These are phyloP conservation scores for Byssoonygena ceratinophila DNA, from an alignment of 2,329 filamentous ascomycete species.

Conservation along the genomic window DNA sequence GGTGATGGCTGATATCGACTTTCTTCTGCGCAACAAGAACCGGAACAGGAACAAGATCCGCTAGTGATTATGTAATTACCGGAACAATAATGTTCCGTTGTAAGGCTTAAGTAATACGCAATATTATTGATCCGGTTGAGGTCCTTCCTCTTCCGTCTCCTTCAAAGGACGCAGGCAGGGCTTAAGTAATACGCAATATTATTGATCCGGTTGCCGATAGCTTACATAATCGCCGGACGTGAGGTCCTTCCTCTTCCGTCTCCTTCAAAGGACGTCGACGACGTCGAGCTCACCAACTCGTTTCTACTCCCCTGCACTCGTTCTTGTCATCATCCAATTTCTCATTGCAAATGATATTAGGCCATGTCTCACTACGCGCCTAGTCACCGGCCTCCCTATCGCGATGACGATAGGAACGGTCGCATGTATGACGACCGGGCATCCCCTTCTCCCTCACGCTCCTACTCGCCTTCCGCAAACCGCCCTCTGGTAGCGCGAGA, in stretches of 20 bases:
- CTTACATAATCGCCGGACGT: background rate
- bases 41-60: too few species aligned
- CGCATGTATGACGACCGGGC: slow-evolving; percentile 39
- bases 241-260: too few species aligned
- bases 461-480: slow-evolving; percentile 17
- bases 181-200: background rate
- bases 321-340: background rate
- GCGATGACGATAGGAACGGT: slow-evolving; percentile 32
- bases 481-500: slow-evolving; percentile 18
- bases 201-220: background rate
- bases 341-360: background rate
- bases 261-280: too few species aligned
- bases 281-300: too few species aligned
- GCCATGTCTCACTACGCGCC: slow-evolving; percentile 25
- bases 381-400: slow-evolving; percentile 22
- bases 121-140: background rate
- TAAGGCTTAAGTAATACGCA: too few species aligned
- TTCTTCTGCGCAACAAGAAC: too few species aligned
- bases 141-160: too few species aligned
- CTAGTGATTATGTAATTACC: too few species aligned
- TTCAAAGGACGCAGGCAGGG: too few species aligned
- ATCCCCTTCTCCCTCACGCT: slow-evolving; percentile 32
- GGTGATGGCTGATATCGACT: too few species aligned
- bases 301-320: too few species aligned
- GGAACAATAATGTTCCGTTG: too few species aligned